These are phyloP conservation scores for Crepidotus variabilis DNA, from an alignment of 768 basidiomycete genomes.

Conservation along the genomic window DNA sequence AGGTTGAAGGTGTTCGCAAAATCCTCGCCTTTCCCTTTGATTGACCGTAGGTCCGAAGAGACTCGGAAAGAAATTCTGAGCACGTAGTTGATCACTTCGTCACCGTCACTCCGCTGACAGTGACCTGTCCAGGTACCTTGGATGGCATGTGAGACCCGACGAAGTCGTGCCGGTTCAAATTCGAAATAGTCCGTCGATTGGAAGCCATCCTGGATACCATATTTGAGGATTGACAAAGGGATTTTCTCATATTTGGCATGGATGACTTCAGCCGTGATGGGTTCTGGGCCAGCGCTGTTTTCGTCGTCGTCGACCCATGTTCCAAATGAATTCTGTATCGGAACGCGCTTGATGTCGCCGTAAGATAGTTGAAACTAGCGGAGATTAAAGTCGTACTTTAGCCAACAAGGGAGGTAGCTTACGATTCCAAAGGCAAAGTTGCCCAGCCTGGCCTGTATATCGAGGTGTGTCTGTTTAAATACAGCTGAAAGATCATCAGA, in stretches of 20 bases:
- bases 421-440: constrained; percentile 38
- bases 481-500: constrained; percentile 18
- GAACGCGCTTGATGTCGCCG: constrained; percentile 27
- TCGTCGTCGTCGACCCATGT: constrained; percentile 24
- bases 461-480: constrained; percentile 31
- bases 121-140: constrained; percentile 34
- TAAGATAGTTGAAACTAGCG: constrained; percentile 28
- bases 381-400: neutral
- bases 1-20: constrained; percentile 28
- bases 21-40: constrained; percentile 31
- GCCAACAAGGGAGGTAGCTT: constrained; percentile 3
- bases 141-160: constrained; percentile 13
- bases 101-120: constrained; percentile 20
- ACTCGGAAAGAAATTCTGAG: constrained; percentile 26
- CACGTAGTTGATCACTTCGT: constrained; percentile 20
- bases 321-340: constrained; percentile 26
- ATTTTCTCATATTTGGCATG: constrained; percentile 12
- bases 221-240: constrained; percentile 24
- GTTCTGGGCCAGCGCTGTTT: constrained; percentile 6
- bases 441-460: constrained; percentile 27
- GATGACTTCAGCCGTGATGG: constrained; percentile 14
- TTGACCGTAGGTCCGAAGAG: constrained; percentile 14
- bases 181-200: constrained; percentile 28
- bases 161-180: constrained; percentile 21
- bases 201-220: constrained; percentile 29